Evolutionary conservation across 116 monocot species (phyloP).

Genomic region (Cymodocea nodosa): DNA sequence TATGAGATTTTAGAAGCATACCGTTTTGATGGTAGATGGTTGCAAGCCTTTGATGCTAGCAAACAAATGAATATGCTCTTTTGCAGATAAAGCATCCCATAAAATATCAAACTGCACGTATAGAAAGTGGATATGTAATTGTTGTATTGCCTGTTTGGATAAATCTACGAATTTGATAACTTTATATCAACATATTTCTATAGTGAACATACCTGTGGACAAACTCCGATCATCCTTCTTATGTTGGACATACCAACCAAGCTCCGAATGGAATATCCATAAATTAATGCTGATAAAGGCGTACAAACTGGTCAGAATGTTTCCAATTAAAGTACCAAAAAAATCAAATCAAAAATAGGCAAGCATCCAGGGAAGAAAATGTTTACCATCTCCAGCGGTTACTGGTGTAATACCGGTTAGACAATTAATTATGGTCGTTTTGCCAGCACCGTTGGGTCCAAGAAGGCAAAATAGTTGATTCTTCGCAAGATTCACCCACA

Average conservation of each 20-base stretch:
- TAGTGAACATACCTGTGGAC: conserved; percentile 56
- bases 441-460: conserved; percentile 92
- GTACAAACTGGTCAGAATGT: background rate
- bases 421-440: conserved; percentile 84
- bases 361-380: background rate
- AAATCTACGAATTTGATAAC: background rate
- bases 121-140: background rate
- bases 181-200: background rate
- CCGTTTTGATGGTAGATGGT: conserved; percentile 55
- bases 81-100: conserved; percentile 79
- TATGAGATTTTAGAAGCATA: conserved; percentile 13
- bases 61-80: conserved; percentile 73
- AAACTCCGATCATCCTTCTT: conserved; percentile 73
- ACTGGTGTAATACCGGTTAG: conserved; percentile 88
- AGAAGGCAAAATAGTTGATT: conserved; percentile 90
- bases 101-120: conserved; percentile 73
- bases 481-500: conserved; percentile 73
- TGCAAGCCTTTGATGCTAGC: conserved; percentile 80
- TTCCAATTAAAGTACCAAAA: background rate
- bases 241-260: conserved; percentile 79
- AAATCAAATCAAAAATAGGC: background rate
- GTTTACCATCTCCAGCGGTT: conserved; percentile 78
- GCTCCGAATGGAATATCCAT: conserved; percentile 67
- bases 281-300: conserved; percentile 49
- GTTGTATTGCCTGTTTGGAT: background rate